Conservation (phyloP, 257 asterid genomes). For the Solanum boliviense region DNA sequence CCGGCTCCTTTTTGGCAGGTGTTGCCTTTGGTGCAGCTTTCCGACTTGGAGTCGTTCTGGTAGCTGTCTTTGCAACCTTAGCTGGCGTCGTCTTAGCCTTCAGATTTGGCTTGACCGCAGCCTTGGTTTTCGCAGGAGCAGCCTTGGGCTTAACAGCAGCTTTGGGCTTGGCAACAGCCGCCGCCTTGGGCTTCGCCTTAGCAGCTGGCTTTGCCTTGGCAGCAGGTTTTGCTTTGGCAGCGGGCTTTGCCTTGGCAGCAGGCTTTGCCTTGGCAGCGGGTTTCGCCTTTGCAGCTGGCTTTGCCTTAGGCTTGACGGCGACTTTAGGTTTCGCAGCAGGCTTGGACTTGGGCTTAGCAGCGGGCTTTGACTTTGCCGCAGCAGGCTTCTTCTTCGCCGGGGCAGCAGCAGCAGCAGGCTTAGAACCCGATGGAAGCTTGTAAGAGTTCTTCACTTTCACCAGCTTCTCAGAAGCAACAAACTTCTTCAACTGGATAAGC, state of each 20-base stretch:
- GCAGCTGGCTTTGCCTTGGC: slow-evolving; percentile 24
- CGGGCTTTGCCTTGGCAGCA: slow-evolving; percentile 11
- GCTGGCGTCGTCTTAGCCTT: slow-evolving; percentile 37
- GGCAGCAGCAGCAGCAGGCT: slow-evolving; percentile 11
- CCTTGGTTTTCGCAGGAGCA: slow-evolving; percentile 32
- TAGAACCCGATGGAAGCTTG: slow-evolving; percentile 35
- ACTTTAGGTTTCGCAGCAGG: not conserved
- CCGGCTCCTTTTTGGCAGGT: slow-evolving; percentile 25
- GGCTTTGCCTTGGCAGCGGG: slow-evolving; percentile 27
- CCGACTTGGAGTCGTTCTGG: slow-evolving; percentile 41
- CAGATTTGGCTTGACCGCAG: slow-evolving; percentile 39
- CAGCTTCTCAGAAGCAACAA: slow-evolving; percentile 53
- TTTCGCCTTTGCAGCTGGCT: slow-evolving; percentile 28
- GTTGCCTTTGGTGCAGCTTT: slow-evolving; percentile 22
- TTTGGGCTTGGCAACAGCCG: slow-evolving; percentile 2
- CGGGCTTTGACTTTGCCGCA: slow-evolving; percentile 4
- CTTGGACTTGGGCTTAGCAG: slow-evolving; percentile 18
- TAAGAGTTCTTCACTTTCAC: slow-evolving; percentile 58
- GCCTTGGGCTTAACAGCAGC: slow-evolving; percentile 17
- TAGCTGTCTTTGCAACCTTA: slow-evolving; percentile 37
- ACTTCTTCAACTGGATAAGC: slow-evolving; percentile 55
- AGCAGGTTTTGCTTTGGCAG: slow-evolving; percentile 19
- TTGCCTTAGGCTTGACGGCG: not conserved
- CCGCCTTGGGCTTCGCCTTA: slow-evolving; percentile 1
- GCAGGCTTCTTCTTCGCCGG: slow-evolving; percentile 5